Conservation (phyloP, 2,329 filamentous ascomycete species). For the Aspergillus transmontanensis region DNA sequence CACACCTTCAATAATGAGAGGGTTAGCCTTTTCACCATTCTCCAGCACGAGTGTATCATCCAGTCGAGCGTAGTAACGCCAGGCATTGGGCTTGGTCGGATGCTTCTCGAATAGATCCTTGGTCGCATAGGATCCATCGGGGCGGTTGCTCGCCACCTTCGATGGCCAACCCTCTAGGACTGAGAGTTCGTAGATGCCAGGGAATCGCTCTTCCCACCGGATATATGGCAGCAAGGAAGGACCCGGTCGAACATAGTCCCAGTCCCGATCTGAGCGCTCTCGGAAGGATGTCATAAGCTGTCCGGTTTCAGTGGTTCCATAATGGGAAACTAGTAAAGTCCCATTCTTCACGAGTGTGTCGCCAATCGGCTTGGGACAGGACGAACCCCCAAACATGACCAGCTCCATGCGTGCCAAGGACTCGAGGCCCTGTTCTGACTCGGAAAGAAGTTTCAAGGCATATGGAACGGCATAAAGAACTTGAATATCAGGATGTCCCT, state of each 20-base stretch:
- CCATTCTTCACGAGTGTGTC: constrained; percentile 55
- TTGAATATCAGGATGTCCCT: constrained; percentile 46
- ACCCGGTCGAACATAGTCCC: constrained; percentile 60
- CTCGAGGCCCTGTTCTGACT: constrained; percentile 57
- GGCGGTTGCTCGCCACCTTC: constrained; percentile 47
- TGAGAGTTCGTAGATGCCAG: constrained; percentile 41
- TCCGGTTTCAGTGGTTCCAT: constrained; percentile 64
- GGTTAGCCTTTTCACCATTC: constrained; percentile 55
- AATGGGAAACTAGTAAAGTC: constrained; percentile 59
- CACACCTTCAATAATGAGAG: constrained; percentile 54
- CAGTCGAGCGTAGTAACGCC: constrained; percentile 50
- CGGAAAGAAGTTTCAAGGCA: constrained; percentile 63
- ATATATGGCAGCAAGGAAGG: constrained; percentile 46
- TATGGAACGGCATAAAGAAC: constrained; percentile 67
- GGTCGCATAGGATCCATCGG: constrained; percentile 52
- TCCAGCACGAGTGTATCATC: constrained; percentile 52
- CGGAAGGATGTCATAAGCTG: constrained; percentile 64
- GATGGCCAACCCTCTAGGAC: constrained; percentile 40
- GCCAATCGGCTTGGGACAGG: constrained; percentile 62
- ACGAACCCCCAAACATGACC: constrained; percentile 60
- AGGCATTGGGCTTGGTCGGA: constrained; percentile 45
- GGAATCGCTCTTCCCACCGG: constrained; percentile 37
- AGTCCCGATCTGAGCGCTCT: constrained; percentile 55
- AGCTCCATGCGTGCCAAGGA: constrained; percentile 51
- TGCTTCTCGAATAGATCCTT: constrained; percentile 52